phyloP scores from a whole-genome alignment of 345 rosid species.

The Noccaea caerulescens region DNA sequence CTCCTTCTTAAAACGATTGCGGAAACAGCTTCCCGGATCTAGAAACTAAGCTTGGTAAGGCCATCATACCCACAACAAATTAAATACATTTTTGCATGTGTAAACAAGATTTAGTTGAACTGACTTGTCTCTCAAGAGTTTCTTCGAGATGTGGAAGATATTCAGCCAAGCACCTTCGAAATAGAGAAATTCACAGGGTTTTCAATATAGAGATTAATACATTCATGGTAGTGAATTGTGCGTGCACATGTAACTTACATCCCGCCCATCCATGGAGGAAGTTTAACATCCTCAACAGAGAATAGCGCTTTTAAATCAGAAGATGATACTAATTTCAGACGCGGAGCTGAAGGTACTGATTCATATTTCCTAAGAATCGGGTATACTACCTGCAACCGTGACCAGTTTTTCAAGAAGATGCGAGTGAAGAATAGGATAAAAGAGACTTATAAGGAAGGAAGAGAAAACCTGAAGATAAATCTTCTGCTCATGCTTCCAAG shows the following conservation, averaged over 20 bases:
- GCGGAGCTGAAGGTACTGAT: slow-evolving; percentile 79
- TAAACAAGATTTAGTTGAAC: slow-evolving; percentile 30
- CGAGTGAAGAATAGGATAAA: not conserved
- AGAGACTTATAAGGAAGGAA: slow-evolving; percentile 24
- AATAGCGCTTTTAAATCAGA: slow-evolving; percentile 68
- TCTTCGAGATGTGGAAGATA: slow-evolving; percentile 97
- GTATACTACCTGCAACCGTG: slow-evolving; percentile 67
- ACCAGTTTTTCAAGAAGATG: slow-evolving; percentile 14
- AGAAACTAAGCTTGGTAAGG: slow-evolving; percentile 18
- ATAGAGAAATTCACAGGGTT: slow-evolving; percentile 13
- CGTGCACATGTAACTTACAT: slow-evolving; percentile 58
- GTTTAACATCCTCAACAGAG: slow-evolving; percentile 88
- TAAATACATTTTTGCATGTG: not conserved
- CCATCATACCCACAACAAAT: not conserved
- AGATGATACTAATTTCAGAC: slow-evolving; percentile 74
- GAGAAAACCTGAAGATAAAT: slow-evolving; percentile 79
- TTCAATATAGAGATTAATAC: not conserved
- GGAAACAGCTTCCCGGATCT: slow-evolving; percentile 79
- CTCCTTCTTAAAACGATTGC: slow-evolving; percentile 66
- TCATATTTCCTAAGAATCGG: slow-evolving; percentile 76
- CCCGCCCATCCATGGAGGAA: slow-evolving; percentile 87
- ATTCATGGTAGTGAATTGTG: not conserved
- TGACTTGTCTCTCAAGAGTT: slow-evolving; percentile 78
- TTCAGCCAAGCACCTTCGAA: slow-evolving; percentile 95
- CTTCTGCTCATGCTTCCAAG: slow-evolving; percentile 90